Conservation (phyloP, 176 grass and related monocot genomes). For the Eleusine coracana region DNA sequence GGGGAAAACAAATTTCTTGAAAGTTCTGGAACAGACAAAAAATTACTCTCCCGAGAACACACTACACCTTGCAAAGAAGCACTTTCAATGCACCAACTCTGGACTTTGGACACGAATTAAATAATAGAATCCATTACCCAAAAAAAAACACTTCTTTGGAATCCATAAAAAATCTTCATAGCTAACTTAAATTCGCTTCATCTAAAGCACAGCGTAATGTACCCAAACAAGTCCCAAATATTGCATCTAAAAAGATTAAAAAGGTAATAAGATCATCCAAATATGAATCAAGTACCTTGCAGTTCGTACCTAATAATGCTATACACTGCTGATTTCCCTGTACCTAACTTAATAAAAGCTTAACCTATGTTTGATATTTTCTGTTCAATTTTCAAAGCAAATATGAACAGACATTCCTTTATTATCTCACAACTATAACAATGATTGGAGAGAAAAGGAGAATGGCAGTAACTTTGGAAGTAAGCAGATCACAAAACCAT, state of each 20-base stretch:
- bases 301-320: slow-evolving; percentile 12
- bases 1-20: neutral
- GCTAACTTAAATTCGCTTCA: slow-evolving; percentile 12
- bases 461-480: slow-evolving; percentile 6
- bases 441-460: neutral
- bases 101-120: neutral
- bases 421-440: slow-evolving; percentile 8
- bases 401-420: neutral
- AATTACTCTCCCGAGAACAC: neutral
- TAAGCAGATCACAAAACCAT: slow-evolving; percentile 17
- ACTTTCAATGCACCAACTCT: neutral
- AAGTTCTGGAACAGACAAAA: slow-evolving; percentile 26
- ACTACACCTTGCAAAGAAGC: neutral
- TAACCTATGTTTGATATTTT: neutral
- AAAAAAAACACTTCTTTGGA: neutral
- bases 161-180: slow-evolving; percentile 9
- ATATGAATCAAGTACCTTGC: slow-evolving; percentile 25
- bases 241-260: slow-evolving; percentile 7
- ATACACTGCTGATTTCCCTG: neutral
- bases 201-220: neutral
- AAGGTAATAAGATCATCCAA: neutral
- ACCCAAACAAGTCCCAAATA: slow-evolving; percentile 6
- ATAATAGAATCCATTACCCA: neutral
- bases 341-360: slow-evolving; percentile 15
- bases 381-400: slow-evolving; percentile 7